Conservation (phyloP, 2,329 filamentous ascomycete genomes). For the Aspergillus persii region DNA sequence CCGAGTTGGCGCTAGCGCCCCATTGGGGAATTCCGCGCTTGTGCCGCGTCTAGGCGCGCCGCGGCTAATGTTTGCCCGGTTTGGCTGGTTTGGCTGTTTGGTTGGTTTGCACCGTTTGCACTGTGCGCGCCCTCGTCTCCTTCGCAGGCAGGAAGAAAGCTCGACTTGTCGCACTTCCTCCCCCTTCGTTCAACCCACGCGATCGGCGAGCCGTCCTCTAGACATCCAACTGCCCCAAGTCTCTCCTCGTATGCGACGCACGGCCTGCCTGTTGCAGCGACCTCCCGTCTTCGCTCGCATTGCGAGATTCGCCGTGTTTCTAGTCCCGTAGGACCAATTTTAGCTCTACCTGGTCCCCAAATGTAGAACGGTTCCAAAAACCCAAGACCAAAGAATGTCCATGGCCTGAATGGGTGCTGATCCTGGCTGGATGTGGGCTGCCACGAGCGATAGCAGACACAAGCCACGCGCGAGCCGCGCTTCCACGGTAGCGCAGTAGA, state of each 20-base stretch:
- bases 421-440: slow-evolving; percentile 22
- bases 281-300: not conserved
- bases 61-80: slow-evolving; percentile 1
- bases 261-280: not conserved
- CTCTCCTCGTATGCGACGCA: not conserved
- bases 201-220: not conserved
- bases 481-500: slow-evolving; percentile 29
- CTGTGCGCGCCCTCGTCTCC: too few species aligned
- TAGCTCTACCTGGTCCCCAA: not conserved
- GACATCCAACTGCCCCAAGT: not conserved
- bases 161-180: too few species aligned
- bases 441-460: slow-evolving; percentile 23
- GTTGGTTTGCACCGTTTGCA: too few species aligned
- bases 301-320: not conserved
- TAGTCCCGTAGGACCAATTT: not conserved
- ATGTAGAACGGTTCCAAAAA: slow-evolving; percentile 4
- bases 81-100: too few species aligned
- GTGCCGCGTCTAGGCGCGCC: slow-evolving; percentile 7
- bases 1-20: slow-evolving; percentile 35
- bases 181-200: too few species aligned
- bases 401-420: slow-evolving; percentile 14
- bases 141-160: too few species aligned
- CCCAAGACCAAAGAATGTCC: slow-evolving; percentile 1
- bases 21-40: slow-evolving; percentile 12
- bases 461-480: slow-evolving; percentile 33